These are phyloP conservation scores for Acacia acuminata DNA, from an alignment of 306 rosid species.

Conservation along the genomic window DNA sequence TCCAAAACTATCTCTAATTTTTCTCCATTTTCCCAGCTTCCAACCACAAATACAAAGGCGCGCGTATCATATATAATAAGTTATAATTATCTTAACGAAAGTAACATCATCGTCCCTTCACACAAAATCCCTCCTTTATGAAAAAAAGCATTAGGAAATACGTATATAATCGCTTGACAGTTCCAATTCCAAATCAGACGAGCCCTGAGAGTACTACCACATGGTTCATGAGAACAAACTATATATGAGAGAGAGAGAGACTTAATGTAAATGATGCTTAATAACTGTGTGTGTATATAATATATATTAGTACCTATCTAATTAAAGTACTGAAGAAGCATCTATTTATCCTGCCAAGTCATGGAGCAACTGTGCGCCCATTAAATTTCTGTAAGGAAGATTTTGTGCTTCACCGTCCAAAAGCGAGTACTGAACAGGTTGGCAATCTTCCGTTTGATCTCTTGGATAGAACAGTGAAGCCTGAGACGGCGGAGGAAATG, in stretches of 20 bases:
- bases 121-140: not conserved
- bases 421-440: conserved; percentile 72
- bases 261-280: conserved; percentile 28
- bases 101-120: not conserved
- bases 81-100: not conserved
- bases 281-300: conserved; percentile 5
- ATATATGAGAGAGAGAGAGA: conserved; percentile 24
- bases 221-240: conserved; percentile 21
- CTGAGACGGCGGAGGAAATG: conserved; percentile 41
- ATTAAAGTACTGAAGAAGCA: not conserved
- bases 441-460: conserved; percentile 72
- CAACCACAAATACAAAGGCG: conserved; percentile 26
- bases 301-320: conserved; percentile 22
- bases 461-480: conserved; percentile 66
- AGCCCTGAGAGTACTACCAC: conserved; percentile 9
- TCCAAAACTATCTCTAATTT: conserved; percentile 35
- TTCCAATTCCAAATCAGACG: conserved; percentile 34
- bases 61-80: not conserved
- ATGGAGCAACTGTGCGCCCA: conserved; percentile 87
- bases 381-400: conserved; percentile 78
- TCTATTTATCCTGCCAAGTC: conserved; percentile 59
- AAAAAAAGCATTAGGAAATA: conserved; percentile 29
- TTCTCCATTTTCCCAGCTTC: conserved; percentile 36
- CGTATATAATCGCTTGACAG: conserved; percentile 24
- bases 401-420: conserved; percentile 73